Evolutionary conservation across 805 yeast genomes (phyloP).

Genomic region (Lipomyces chichibuensis): DNA sequence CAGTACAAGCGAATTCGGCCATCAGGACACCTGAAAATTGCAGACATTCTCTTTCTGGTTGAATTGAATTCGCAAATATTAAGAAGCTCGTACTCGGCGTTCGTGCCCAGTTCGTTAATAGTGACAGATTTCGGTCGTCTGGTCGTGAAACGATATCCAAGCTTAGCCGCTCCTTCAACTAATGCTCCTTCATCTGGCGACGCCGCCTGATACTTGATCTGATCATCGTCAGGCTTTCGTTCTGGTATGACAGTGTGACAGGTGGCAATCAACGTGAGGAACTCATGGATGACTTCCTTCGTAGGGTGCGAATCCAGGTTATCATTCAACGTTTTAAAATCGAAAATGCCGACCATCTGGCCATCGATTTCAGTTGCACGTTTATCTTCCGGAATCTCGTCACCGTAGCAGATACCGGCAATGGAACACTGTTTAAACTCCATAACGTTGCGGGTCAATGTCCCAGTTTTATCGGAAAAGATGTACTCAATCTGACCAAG

Average conservation of each 20-base stretch:
- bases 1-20: constrained; percentile 85
- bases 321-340: constrained; percentile 60
- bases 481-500: constrained; percentile 95
- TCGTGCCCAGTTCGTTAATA: constrained; percentile 58
- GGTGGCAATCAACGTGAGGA: constrained; percentile 80
- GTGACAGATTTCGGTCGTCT: constrained; percentile 85
- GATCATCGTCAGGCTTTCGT: constrained; percentile 49
- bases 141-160: constrained; percentile 81
- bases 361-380: constrained; percentile 75
- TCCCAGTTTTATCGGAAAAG: constrained; percentile 97
- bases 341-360: constrained; percentile 74
- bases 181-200: constrained; percentile 99
- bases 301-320: constrained; percentile 31
- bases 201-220: constrained; percentile 93
- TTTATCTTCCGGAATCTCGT: constrained; percentile 88
- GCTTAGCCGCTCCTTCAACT: constrained; percentile 90
- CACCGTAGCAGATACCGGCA: constrained; percentile 88
- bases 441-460: constrained; percentile 94
- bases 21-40: constrained; percentile 91
- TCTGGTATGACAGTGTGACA: constrained; percentile 99
- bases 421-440: constrained; percentile 92
- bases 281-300: constrained; percentile 61
- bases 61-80: constrained; percentile 97
- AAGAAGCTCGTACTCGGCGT: constrained; percentile 70
- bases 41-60: constrained; percentile 96